Conservation (phyloP, 2,329 filamentous ascomycete species). For the Thelonectria olida region DNA sequence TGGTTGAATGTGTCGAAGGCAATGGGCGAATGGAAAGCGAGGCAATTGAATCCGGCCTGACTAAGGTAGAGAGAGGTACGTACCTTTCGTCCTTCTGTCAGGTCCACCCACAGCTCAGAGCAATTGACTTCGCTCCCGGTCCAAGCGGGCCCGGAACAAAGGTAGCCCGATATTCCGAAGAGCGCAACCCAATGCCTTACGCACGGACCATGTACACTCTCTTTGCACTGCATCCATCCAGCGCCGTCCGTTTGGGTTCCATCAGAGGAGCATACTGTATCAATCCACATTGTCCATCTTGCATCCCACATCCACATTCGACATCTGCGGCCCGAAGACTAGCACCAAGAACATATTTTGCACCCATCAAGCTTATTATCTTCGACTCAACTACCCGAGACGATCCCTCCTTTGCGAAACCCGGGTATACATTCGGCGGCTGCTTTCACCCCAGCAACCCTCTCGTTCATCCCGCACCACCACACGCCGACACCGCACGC, state of each 20-base stretch:
- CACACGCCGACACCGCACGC: slow-evolving; percentile 22
- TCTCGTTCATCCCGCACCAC: slow-evolving; percentile 15
- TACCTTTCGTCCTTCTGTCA: slow-evolving; percentile 14
- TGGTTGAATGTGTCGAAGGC: slow-evolving; percentile 38
- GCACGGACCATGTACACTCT: slow-evolving; percentile 34
- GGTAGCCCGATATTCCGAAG: slow-evolving; percentile 29
- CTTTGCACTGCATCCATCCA: slow-evolving; percentile 17
- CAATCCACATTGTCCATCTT: slow-evolving; percentile 12
- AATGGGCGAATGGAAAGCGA: slow-evolving; percentile 42
- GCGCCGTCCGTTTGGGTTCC: slow-evolving; percentile 12
- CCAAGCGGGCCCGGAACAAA: slow-evolving; percentile 32
- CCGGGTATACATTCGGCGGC: no score
- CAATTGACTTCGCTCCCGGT: no score
- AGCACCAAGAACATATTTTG: slow-evolving; percentile 6
- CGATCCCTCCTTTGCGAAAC: no score
- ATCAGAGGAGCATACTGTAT: slow-evolving; percentile 20
- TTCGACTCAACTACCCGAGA: no score
- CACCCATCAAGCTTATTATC: no score
- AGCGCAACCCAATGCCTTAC: slow-evolving; percentile 7
- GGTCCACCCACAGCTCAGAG: neutral
- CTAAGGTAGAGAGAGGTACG: slow-evolving; percentile 25
- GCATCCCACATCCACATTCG: slow-evolving; percentile 3
- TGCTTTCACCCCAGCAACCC: no score
- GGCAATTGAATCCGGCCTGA: slow-evolving; percentile 42
- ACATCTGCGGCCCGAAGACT: neutral